Percentiles rank a stretch among this genome's conserved stretches.
These are phyloP conservation scores for Carex myosuroides DNA, from an alignment of 176 grass and related monocot species.

Conservation along the genomic window DNA sequence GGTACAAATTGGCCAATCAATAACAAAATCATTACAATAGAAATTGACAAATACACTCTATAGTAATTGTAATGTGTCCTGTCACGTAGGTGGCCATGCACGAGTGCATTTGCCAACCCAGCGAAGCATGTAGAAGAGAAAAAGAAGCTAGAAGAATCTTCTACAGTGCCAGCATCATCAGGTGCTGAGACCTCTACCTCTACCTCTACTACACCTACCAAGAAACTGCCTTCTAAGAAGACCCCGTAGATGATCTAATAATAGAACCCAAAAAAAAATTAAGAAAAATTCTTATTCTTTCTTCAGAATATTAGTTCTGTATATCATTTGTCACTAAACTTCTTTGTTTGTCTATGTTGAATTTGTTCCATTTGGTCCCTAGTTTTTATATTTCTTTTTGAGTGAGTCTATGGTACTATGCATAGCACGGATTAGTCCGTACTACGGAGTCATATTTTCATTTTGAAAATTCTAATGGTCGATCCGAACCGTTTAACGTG, in stretches of 20 bases:
- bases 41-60: background rate
- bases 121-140: conserved; percentile 27
- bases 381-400: background rate
- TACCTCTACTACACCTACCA: conserved; percentile 34
- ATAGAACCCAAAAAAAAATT: background rate
- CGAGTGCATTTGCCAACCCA: conserved; percentile 51
- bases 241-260: conserved; percentile 21
- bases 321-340: background rate
- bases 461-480: no score
- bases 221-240: conserved; percentile 49
- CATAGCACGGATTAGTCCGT: no score
- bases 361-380: background rate
- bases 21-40: background rate
- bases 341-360: background rate
- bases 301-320: background rate
- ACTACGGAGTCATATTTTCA: no score
- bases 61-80: background rate
- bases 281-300: background rate
- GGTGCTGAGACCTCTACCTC: conserved; percentile 40
- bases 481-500: no score
- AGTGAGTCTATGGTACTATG: no score
- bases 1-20: background rate
- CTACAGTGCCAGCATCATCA: conserved; percentile 27
- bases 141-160: conserved; percentile 31
- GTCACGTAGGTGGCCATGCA: conserved; percentile 50